A percentile compares a stretch with the other conserved stretches of the same genome.
These are phyloP conservation scores for Mycena polygramma DNA, from an alignment of 768 basidiomycete species.

Conservation along the genomic window DNA sequence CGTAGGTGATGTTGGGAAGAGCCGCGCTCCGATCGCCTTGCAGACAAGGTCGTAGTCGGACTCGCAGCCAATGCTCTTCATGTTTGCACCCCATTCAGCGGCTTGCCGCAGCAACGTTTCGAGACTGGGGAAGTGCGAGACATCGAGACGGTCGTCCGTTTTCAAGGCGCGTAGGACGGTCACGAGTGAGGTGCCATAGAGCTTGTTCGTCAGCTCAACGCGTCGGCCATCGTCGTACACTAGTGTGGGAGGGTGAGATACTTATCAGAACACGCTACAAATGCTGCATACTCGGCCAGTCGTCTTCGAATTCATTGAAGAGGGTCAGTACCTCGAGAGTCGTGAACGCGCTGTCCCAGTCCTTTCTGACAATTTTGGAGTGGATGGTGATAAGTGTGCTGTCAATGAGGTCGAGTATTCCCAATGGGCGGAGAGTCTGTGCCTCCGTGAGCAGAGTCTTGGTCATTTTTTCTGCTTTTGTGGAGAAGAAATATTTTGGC, in stretches of 20 bases:
- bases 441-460: slow-evolving; percentile 47
- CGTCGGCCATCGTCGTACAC: slow-evolving; percentile 52
- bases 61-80: slow-evolving; percentile 40
- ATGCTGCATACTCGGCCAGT: slow-evolving; percentile 48
- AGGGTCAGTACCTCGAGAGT: slow-evolving; percentile 50
- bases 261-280: not conserved
- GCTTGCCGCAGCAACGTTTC: slow-evolving; percentile 48
- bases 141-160: slow-evolving; percentile 45
- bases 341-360: slow-evolving; percentile 49
- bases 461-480: slow-evolving; percentile 44
- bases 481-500: slow-evolving; percentile 46
- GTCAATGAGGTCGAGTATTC: slow-evolving; percentile 53
- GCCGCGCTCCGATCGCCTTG: slow-evolving; percentile 49
- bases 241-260: slow-evolving; percentile 25
- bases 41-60: slow-evolving; percentile 47
- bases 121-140: slow-evolving; percentile 47
- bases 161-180: slow-evolving; percentile 50
- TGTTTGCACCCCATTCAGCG: slow-evolving; percentile 44
- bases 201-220: slow-evolving; percentile 47
- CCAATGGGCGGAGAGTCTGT: slow-evolving; percentile 48
- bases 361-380: slow-evolving; percentile 48
- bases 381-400: slow-evolving; percentile 45
- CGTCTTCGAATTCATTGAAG: slow-evolving; percentile 47
- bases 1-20: slow-evolving; percentile 42
- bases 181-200: slow-evolving; percentile 50